Percentiles rank a stretch among this genome's conserved stretches.
phyloP scores from a whole-genome alignment of 2,329 filamentous ascomycete species.

The Ramichloridium luteum region DNA sequence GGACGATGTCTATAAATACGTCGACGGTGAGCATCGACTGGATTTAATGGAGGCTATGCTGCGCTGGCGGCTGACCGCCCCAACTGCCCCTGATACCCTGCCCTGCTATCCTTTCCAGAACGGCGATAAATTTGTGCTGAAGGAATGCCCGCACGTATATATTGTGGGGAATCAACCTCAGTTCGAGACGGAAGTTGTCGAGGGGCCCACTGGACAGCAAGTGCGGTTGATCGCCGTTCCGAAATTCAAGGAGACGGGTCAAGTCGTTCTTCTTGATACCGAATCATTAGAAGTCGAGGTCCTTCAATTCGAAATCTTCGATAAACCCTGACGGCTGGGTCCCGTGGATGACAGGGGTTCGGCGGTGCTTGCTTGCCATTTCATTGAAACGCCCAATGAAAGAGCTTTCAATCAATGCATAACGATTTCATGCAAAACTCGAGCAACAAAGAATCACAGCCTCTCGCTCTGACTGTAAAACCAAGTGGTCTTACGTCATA shows the following conservation, averaged over 20 bases:
- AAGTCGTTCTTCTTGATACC: conserved; percentile 71
- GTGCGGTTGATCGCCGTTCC: conserved; percentile 77
- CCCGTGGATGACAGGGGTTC: too few species aligned
- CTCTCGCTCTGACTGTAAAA: too few species aligned
- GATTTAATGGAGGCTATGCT: conserved; percentile 92
- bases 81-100: conserved; percentile 88
- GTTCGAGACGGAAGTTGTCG: conserved; percentile 48
- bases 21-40: conserved; percentile 58
- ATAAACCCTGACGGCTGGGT: too few species aligned
- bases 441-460: too few species aligned
- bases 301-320: conserved; percentile 44
- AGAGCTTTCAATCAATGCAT: too few species aligned
- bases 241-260: conserved; percentile 62
- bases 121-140: conserved; percentile 79
- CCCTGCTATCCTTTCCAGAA: conserved; percentile 97
- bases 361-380: too few species aligned
- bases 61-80: conserved; percentile 79
- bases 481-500: too few species aligned
- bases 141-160: conserved; percentile 77
- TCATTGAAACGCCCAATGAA: too few species aligned
- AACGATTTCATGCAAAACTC: too few species aligned
- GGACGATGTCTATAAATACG: conserved; percentile 85
- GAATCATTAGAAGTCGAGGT: conserved; percentile 72
- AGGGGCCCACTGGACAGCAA: conserved; percentile 45
- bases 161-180: conserved; percentile 53